phyloP scores from a whole-genome alignment of 306 rosid genomes.

The Citrullus colocynthis region DNA sequence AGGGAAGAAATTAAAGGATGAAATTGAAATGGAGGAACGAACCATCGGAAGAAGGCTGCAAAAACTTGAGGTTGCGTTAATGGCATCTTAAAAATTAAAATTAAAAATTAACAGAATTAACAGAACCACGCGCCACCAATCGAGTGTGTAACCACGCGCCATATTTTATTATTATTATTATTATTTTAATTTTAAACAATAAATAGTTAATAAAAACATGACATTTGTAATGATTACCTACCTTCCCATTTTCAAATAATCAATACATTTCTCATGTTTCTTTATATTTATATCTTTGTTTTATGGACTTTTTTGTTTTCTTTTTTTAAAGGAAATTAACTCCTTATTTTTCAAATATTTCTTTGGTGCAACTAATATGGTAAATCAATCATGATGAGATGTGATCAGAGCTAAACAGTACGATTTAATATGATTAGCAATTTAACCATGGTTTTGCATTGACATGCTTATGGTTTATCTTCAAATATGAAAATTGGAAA shows the following conservation, averaged over 20 bases:
- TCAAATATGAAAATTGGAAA: too few relatives aligned
- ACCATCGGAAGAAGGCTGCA: background rate
- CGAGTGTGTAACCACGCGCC: conserved; percentile 3
- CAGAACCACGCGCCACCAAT: conserved; percentile 40
- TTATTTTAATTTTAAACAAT: too few relatives aligned
- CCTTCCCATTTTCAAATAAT: background rate
- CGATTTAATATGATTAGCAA: too few relatives aligned
- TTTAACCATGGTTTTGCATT: too few relatives aligned
- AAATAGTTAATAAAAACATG: too few relatives aligned
- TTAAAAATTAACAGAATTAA: conserved; percentile 18
- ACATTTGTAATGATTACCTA: background rate
- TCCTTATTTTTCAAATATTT: too few relatives aligned
- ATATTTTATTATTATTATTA: background rate
- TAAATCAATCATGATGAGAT: too few relatives aligned
- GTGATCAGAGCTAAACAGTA: too few relatives aligned
- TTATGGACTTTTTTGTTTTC: background rate
- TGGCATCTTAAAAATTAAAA: background rate
- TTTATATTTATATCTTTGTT: background rate
- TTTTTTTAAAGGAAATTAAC: background rate
- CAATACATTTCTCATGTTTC: background rate
- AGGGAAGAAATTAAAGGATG: conserved; percentile 10
- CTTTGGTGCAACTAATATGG: too few relatives aligned
- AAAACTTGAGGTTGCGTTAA: conserved; percentile 12
- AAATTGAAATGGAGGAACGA: background rate
- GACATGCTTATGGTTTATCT: too few relatives aligned